A percentile compares a stretch with the other conserved stretches of the same genome.
Conservation (phyloP, 2,329 filamentous ascomycete genomes). For the Penicillium sp. region DNA sequence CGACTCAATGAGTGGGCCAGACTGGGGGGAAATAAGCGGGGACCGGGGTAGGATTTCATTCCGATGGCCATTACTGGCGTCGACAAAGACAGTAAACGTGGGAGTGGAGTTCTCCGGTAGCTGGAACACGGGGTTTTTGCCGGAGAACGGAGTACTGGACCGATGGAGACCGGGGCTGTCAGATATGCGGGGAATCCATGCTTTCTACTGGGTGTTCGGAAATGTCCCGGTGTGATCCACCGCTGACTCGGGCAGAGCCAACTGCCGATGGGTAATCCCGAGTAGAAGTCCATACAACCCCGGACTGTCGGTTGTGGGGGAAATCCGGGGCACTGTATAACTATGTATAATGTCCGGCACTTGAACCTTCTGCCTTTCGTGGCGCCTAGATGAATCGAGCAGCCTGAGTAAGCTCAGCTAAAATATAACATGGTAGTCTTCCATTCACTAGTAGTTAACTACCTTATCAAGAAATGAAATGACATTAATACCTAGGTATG, state of each 20-base stretch:
- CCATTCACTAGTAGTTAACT: no score
- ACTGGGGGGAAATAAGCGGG: not conserved
- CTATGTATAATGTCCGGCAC: no score
- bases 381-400: no score
- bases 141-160: not conserved
- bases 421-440: no score
- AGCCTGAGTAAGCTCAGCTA: no score
- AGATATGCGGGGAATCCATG: not conserved
- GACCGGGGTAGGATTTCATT: not conserved
- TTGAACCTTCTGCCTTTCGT: no score
- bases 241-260: conserved; percentile 1
- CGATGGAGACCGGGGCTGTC: not conserved
- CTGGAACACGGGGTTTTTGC: conserved; percentile 6
- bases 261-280: conserved; percentile 9
- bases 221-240: not conserved
- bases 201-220: not conserved
- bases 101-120: conserved; percentile 2
- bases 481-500: no score
- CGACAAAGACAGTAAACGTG: not conserved
- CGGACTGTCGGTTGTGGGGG: no score
- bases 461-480: no score
- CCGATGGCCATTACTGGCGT: not conserved
- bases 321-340: no score
- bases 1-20: not conserved
- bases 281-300: not conserved